Percentiles rank a stretch among this genome's conserved stretches.
phyloP scores from a whole-genome alignment of 78 protist genomes.

The Dictyostelium discoideum region DNA sequence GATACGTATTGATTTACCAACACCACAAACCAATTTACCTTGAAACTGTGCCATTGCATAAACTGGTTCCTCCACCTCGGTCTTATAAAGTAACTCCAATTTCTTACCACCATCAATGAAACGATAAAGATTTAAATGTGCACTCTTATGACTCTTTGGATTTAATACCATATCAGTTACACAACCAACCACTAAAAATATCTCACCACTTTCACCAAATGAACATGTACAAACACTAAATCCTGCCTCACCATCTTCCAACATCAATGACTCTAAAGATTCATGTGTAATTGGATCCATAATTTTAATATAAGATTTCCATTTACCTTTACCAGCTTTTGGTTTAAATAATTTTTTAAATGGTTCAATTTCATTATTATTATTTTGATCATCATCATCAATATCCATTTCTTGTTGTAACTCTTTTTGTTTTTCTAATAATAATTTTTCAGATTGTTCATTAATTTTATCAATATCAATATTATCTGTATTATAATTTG shows the following conservation, averaged over 20 bases:
- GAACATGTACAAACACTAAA: slow-evolving; percentile 20
- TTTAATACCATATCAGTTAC: slow-evolving; percentile 79
- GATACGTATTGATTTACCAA: slow-evolving; percentile 87
- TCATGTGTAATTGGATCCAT: slow-evolving; percentile 74
- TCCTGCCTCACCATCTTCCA: slow-evolving; percentile 94
- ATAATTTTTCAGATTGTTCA: background rate
- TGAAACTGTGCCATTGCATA: slow-evolving; percentile 90
- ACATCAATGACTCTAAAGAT: slow-evolving; percentile 72
- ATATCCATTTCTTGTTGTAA: slow-evolving; percentile 33
- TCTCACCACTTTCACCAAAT: slow-evolving; percentile 87
- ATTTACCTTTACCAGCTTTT: slow-evolving; percentile 84
- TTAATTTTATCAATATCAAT: background rate
- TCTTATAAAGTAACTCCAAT: slow-evolving; percentile 87
- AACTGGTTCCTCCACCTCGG: slow-evolving; percentile 93
- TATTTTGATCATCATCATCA: background rate
- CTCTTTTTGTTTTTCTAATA: background rate
- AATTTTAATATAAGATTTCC: slow-evolving; percentile 93
- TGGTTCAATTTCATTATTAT: slow-evolving; percentile 34
- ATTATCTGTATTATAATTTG: slow-evolving; percentile 25
- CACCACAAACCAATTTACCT: slow-evolving; percentile 93
- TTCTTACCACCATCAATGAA: slow-evolving; percentile 55
- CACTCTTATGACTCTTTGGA: slow-evolving; percentile 75
- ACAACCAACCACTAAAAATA: slow-evolving; percentile 91
- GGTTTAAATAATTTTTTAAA: slow-evolving; percentile 28
- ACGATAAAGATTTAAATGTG: slow-evolving; percentile 82